These are phyloP conservation scores for Zygosaccharomyces kombuchaensis DNA, from an alignment of 805 yeast genomes.

Conservation along the genomic window DNA sequence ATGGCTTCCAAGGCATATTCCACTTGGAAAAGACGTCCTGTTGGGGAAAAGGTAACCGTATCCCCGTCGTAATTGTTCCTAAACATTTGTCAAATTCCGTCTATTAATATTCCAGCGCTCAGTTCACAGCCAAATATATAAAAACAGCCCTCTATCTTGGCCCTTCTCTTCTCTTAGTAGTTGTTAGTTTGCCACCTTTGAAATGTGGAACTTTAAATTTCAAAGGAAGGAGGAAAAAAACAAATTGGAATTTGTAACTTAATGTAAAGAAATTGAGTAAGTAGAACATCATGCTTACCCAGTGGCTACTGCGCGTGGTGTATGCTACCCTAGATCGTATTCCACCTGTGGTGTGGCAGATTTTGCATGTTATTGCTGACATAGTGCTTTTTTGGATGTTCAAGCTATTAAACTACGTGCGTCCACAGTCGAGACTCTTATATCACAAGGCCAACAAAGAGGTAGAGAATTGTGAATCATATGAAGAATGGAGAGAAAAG, in stretches of 20 bases:
- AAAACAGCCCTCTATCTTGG: neutral
- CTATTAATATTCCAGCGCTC: neutral
- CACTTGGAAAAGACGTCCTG: slow-evolving; percentile 95
- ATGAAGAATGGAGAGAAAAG: slow-evolving; percentile 65
- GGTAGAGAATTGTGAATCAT: slow-evolving; percentile 49
- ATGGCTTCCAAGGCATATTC: slow-evolving; percentile 97
- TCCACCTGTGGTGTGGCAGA: slow-evolving; percentile 41
- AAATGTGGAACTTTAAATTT: neutral
- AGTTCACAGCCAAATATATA: neutral
- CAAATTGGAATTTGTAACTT: neutral
- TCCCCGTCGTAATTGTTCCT: slow-evolving; percentile 99
- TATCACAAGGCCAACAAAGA: slow-evolving; percentile 44
- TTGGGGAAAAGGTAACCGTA: slow-evolving; percentile 96
- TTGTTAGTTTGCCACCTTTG: slow-evolving; percentile 9
- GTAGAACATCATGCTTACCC: slow-evolving; percentile 9
- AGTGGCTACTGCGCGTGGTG: slow-evolving; percentile 23
- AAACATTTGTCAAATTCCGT: slow-evolving; percentile 45
- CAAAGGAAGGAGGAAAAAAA: neutral
- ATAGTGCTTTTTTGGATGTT: slow-evolving; percentile 41
- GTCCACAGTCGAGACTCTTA: slow-evolving; percentile 30
- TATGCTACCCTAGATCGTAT: slow-evolving; percentile 36
- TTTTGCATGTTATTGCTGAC: slow-evolving; percentile 40
- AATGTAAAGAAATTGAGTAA: neutral
- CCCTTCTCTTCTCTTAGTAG: neutral
- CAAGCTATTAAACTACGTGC: slow-evolving; percentile 24